Evolutionary conservation across 345 rosid species (phyloP).

Genomic region (Gossypium stocksii): DNA sequence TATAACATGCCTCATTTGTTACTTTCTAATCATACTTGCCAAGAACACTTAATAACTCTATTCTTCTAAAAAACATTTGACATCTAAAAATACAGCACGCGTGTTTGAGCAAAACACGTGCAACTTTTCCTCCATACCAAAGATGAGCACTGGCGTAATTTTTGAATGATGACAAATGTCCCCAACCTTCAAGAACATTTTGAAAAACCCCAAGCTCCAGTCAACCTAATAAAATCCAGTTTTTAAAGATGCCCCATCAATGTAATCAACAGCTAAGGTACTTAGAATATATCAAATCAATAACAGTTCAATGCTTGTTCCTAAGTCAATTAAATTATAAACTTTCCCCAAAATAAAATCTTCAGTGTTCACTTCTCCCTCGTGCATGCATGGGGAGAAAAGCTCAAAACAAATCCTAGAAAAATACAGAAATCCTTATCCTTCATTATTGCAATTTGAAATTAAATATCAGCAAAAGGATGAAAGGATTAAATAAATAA

Average conservation of each 20-base stretch:
- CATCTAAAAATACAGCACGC: not conserved
- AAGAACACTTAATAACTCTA: conserved; percentile 3
- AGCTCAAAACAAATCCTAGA: not conserved
- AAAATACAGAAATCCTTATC: not conserved
- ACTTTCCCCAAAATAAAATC: not conserved
- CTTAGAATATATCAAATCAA: not conserved
- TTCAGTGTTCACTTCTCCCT: not conserved
- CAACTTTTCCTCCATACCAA: not conserved
- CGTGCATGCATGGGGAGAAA: not conserved
- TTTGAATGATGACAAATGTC: not conserved
- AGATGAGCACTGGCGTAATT: not conserved
- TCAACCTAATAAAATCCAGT: not conserved
- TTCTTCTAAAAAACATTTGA: not conserved
- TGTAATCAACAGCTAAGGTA: not conserved
- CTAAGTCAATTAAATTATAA: not conserved
- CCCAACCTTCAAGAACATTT: not conserved
- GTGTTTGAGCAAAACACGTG: not conserved
- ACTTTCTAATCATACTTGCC: not conserved
- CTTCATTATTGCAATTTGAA: not conserved
- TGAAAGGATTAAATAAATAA: not conserved
- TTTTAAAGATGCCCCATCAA: not conserved
- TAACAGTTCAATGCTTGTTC: not conserved
- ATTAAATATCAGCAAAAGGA: not conserved
- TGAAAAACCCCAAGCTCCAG: not conserved
- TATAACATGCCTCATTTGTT: not conserved